Percentiles rank a stretch among this genome's conserved stretches.
Conservation (phyloP, 805 yeast genomes). For the Hanseniaspora thailandica region DNA sequence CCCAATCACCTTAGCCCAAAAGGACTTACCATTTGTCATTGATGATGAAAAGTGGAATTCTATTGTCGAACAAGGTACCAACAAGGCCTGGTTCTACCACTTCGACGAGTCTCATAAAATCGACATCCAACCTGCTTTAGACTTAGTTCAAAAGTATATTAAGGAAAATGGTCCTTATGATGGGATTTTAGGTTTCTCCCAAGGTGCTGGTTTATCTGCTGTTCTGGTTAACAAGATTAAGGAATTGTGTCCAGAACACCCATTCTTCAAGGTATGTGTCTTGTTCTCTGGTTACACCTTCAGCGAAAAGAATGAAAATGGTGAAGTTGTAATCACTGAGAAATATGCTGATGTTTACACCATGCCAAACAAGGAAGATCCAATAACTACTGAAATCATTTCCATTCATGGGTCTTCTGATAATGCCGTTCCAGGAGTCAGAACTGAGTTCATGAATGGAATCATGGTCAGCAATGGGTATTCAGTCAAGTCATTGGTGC, state of each 20-base stretch:
- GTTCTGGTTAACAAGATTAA: conserved; percentile 51
- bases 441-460: conserved; percentile 51
- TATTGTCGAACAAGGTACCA: conserved; percentile 36
- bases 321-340: conserved; percentile 30
- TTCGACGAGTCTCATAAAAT: conserved; percentile 37
- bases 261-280: conserved; percentile 55
- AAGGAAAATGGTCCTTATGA: conserved; percentile 67
- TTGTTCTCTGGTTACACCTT: conserved; percentile 58
- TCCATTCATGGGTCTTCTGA: conserved; percentile 82
- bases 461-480: conserved; percentile 32
- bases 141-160: conserved; percentile 38
- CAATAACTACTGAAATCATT: conserved; percentile 37
- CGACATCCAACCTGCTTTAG: conserved; percentile 42
- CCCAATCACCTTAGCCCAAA: conserved; percentile 51
- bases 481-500: conserved; percentile 44
- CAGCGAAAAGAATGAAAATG: conserved; percentile 32
- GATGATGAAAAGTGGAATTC: conserved; percentile 42
- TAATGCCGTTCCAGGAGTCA: conserved; percentile 65
- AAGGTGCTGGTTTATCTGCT: conserved; percentile 84
- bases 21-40: conserved; percentile 64
- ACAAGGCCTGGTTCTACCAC: conserved; percentile 68
- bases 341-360: conserved; percentile 29
- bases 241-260: conserved; percentile 38
- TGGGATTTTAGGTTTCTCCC: conserved; percentile 85
- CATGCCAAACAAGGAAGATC: conserved; percentile 19